phyloP scores from a whole-genome alignment of 805 yeast genomes.

The Yamadazyma ubonensis region DNA sequence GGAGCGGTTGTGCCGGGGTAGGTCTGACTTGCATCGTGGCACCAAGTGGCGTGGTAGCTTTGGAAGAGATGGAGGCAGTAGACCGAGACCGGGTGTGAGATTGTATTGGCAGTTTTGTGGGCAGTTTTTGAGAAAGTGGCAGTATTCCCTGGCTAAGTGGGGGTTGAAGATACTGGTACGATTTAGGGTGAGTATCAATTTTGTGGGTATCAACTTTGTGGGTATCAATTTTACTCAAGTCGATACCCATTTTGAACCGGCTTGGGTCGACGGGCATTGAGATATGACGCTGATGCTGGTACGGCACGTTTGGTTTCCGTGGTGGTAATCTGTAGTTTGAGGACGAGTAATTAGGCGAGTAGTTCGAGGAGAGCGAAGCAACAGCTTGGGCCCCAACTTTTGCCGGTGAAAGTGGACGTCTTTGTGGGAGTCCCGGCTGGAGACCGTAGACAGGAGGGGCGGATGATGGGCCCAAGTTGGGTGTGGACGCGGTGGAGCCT shows the following conservation, averaged over 20 bases:
- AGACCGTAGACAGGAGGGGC: background rate
- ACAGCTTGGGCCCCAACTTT: slow-evolving; percentile 9
- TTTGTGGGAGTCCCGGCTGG: too few species aligned
- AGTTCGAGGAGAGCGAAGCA: slow-evolving; percentile 46
- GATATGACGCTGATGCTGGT: slow-evolving; percentile 40
- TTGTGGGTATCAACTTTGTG: slow-evolving; percentile 5
- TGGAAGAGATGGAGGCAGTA: slow-evolving; percentile 2
- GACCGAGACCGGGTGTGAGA: slow-evolving; percentile 22
- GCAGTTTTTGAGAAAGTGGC: background rate
- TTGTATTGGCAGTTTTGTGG: slow-evolving; percentile 10
- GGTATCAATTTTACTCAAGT: slow-evolving; percentile 20
- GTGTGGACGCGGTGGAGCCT: slow-evolving; percentile 1
- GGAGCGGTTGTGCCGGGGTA: slow-evolving; percentile 40
- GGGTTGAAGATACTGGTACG: slow-evolving; percentile 5
- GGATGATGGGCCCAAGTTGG: slow-evolving; percentile 9
- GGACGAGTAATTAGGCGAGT: too few species aligned
- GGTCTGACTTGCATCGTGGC: slow-evolving; percentile 43
- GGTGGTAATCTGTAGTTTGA: slow-evolving; percentile 16
- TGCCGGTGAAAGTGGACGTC: slow-evolving; percentile 11
- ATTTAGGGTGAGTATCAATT: slow-evolving; percentile 4
- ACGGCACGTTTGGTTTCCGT: slow-evolving; percentile 13
- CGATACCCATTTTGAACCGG: slow-evolving; percentile 10
- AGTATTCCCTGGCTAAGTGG: slow-evolving; percentile 3
- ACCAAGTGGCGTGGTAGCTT: slow-evolving; percentile 4
- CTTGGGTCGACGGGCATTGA: slow-evolving; percentile 35